Base-by-base conservation (phyloP, 768 basidiomycete species). In the Suillus paluster region DNA sequence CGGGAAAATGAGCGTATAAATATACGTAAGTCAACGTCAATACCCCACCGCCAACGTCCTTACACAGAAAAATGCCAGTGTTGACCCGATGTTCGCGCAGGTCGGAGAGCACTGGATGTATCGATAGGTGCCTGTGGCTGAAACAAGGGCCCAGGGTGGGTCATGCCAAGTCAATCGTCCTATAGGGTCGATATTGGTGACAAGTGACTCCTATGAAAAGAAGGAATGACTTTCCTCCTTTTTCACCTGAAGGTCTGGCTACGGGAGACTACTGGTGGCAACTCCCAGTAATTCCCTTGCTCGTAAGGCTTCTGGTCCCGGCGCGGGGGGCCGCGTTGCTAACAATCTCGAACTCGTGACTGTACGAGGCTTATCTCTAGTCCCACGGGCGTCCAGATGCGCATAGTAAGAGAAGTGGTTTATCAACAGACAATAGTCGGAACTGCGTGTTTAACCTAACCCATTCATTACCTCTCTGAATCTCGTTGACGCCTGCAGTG, bases 351-450 rank as follows among this genome's bases (percentile, higher is more conserved):
- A 4, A 55, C 53, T 39, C 54, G 54, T 55, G 54, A 55, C 53
- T 55, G 3, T 23, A 23, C n/a, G 19, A n/a, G n/a, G 21, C 52
- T 23, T 55, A 55, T 25, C 54, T 55, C 53, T 12, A 55, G n/a
- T 55, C 23, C 36, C 36, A 38, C 10, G n/a, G n/a, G n/a, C n/a
- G 36, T 25, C 34, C 71, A 68, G 33, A 63, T 60, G 15, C 65
- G 71, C 33, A 65, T 58, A 5, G 53, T 60, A 1, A 66, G 67
- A 33, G 73, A 70, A 7, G 63, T 70, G 30, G 67, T 65, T n/a
- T 72, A 70, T 70, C 67, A 71, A 27, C 1, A 36, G 64, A 12
- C 59, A n/a, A 64, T 59, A 57, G 66, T 11, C 41, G 61, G 27
- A 42, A 36, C 2, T 49, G 62, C 19, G 27, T 58, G n/a, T 27